Base-by-base conservation (phyloP, 2,329 filamentous ascomycete genomes). In the Colletotrichum phormii region DNA sequence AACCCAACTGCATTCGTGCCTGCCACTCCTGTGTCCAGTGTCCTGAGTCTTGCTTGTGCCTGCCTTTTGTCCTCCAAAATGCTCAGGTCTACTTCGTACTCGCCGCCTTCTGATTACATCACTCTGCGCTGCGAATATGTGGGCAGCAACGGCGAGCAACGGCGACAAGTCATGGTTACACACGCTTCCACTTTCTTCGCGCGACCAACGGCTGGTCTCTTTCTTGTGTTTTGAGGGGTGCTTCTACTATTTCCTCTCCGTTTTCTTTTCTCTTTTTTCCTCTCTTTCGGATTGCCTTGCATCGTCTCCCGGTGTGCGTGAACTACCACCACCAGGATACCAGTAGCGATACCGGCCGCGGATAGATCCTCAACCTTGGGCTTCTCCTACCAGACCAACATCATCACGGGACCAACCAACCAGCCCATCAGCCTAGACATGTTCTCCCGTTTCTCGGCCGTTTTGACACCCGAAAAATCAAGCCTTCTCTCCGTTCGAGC, bases 41-140 rank as follows among this genome's bases (percentile, higher is more conserved):
- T 37, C 35, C 35, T 37, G 35, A 37, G 12, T 37, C 35, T 37
- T 42, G 18, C 15, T 4, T 26, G 18, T 55, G 67, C 31, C 62
- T 67, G 55, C 63, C 63, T 71, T 62, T 26, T 2, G 49, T 35
- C 33, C 42, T 42, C 61, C 35, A 12, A 51, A 42, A 26, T 42
- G 51, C 35, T 58, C 49, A n/a, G 54, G 12, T 26, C 26, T 26
- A 26, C 26, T 26, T 42, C 35, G 35, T 15, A 13, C 22, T 59
- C 24, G n/a, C n/a, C 24, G 58, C 37, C 64, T 35, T 53, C 22
- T 67, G 24, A 62, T 71, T 71, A 71, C 68, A 71, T 71, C 68
- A 71, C 24, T 57, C 46, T 71, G 58, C 31, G 57, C 49, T 37
- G 42, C 42, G 3, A 49, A 49, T 49, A n/a, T 49, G 18, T 42